Evolutionary conservation across 2,329 filamentous ascomycete genomes (phyloP), one percentile per base, ranked within the genome.

Genomic region (Hymenoscyphus albidus): DNA sequence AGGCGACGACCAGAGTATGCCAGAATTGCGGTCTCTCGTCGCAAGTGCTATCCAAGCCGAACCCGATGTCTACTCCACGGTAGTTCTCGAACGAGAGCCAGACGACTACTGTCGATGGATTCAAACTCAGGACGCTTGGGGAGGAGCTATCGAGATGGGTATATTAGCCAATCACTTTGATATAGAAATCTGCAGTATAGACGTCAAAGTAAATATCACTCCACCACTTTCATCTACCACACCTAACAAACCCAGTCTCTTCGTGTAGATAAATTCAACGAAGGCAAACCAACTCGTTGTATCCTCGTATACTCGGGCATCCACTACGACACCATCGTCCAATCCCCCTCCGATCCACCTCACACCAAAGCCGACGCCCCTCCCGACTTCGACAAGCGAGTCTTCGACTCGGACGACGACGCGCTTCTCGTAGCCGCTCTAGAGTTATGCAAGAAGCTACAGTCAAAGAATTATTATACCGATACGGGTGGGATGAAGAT

Each of bases 281-380:
- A 95, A 74, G 86, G 87, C 0, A 62, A 76, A 80, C 40, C 85
- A 68, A 64, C 83, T 51, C 83, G 92, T 6, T 93, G 91, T 73
- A 87, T 97, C 32, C 80, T 97, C 31, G 88, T 97, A 0, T 97
- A 97, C 77, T 94, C 90, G 0, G 93, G 93, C 2, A 95, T 97
- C 60, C 93, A 97, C 76, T 97, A 97, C 78, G 94, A 97, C 77
- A 89, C 91, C 6, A 88, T 97, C 65, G 92, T 91, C 0, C 86
- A 96, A 69, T 88, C 87, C 18, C 86, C 84, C 48, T 87, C 81
- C 27, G 83, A 82, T 68, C 82, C 78, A 69, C 86, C 85, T 3
- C 81, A 82, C 70, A 82, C 80, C 56, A 82, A 80, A 64, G 78
- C 85, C 5, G 80, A 84, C 58, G 79, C 85, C 12, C 85, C 88